Conservation (phyloP, 2,329 filamentous ascomycete species). For the Pseudogymnoascus sp. region DNA sequence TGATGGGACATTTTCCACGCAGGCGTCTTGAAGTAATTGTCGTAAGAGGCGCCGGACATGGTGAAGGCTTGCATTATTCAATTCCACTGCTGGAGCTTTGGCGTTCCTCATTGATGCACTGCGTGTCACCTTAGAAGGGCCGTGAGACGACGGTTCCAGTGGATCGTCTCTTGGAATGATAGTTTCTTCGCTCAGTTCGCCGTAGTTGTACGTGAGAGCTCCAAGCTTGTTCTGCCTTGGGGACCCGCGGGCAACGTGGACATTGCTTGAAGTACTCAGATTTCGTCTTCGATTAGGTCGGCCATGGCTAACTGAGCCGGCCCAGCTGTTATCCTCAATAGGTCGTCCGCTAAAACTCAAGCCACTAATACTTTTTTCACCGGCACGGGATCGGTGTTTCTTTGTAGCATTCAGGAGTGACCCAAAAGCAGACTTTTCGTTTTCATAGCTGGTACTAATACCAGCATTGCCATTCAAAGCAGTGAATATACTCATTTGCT, state of each 20-base stretch:
- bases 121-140: slow-evolving; percentile 49
- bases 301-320: slow-evolving; percentile 48
- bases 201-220: slow-evolving; percentile 35
- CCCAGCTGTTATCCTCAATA: slow-evolving; percentile 53
- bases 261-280: slow-evolving; percentile 70
- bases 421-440: slow-evolving; percentile 63
- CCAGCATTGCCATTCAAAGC: slow-evolving; percentile 60
- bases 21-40: slow-evolving; percentile 72
- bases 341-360: slow-evolving; percentile 60
- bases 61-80: slow-evolving; percentile 79
- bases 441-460: slow-evolving; percentile 59
- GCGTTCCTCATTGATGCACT: slow-evolving; percentile 76
- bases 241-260: slow-evolving; percentile 59
- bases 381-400: slow-evolving; percentile 62
- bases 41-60: slow-evolving; percentile 80
- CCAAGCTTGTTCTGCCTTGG: slow-evolving; percentile 49
- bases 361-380: slow-evolving; percentile 67
- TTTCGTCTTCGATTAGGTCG: slow-evolving; percentile 68
- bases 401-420: slow-evolving; percentile 64
- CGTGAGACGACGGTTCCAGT: slow-evolving; percentile 14
- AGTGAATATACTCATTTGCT: slow-evolving; percentile 80
- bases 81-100: slow-evolving; percentile 66
- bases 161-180: slow-evolving; percentile 17
- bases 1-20: slow-evolving; percentile 61
- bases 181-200: slow-evolving; percentile 26